Percentiles rank a stretch among this genome's conserved stretches.
Evolutionary conservation across 176 grass and related monocot genomes (phyloP).

Genomic region (Carex littledalei): DNA sequence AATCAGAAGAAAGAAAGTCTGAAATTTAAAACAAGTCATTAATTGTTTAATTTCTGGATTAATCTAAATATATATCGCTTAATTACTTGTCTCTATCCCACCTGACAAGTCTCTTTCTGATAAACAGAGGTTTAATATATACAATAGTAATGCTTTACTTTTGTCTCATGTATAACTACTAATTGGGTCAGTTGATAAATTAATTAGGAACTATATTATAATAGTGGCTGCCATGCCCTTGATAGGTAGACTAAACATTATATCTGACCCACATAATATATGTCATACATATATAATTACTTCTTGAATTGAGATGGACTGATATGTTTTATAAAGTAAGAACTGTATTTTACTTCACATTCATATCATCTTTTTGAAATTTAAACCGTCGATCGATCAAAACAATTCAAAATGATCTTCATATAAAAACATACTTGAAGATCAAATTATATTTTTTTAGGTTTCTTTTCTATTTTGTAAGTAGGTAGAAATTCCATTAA

Average conservation of each 20-base stretch:
- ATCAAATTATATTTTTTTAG: too few species aligned
- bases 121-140: background rate
- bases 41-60: background rate
- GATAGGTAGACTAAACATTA: slow-evolving; percentile 2
- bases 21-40: background rate
- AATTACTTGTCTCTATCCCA: background rate
- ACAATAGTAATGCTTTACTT: background rate
- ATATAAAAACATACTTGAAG: too few species aligned
- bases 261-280: background rate
- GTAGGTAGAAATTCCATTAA: too few species aligned
- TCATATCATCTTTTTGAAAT: too few species aligned
- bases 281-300: background rate
- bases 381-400: too few species aligned
- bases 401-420: too few species aligned
- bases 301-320: background rate
- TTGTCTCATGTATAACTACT: background rate
- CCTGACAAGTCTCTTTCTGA: background rate
- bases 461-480: too few species aligned
- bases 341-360: too few species aligned
- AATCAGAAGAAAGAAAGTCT: background rate
- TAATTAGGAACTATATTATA: background rate
- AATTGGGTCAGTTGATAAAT: background rate
- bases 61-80: too few species aligned
- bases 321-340: too few species aligned
- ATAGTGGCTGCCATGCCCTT: background rate